Percentiles rank a stretch among this genome's conserved stretches.
These are phyloP conservation scores for Alternaria gaisen DNA, from an alignment of 2,329 filamentous ascomycete genomes.

Conservation along the genomic window DNA sequence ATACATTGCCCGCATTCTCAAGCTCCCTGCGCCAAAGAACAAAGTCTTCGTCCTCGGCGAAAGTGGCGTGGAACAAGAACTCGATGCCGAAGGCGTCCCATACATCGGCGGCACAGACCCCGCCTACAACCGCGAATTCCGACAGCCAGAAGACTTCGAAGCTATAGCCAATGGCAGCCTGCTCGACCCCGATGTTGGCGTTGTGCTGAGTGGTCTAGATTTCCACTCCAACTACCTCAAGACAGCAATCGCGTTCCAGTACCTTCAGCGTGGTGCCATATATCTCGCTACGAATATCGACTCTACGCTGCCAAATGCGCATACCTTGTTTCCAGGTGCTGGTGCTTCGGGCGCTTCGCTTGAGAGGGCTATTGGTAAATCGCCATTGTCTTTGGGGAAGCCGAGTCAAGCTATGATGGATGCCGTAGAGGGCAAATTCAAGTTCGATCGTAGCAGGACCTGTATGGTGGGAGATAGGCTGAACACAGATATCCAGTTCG, in stretches of 20 bases:
- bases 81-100: conserved; percentile 78
- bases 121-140: conserved; percentile 76
- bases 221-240: conserved; percentile 97
- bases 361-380: conserved; percentile 67
- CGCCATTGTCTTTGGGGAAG: conserved; percentile 86
- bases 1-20: conserved; percentile 93
- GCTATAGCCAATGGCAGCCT: conserved; percentile 75
- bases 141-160: conserved; percentile 77
- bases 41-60: conserved; percentile 97
- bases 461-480: conserved; percentile 97
- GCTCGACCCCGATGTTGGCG: conserved; percentile 86
- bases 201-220: conserved; percentile 89
- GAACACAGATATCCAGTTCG: conserved; percentile 96
- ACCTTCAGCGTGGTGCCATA: conserved; percentile 79
- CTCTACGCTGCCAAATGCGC: conserved; percentile 83
- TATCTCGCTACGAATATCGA: conserved; percentile 96
- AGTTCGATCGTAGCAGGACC: conserved; percentile 81
- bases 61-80: conserved; percentile 87
- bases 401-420: conserved; percentile 99
- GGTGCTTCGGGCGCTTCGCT: conserved; percentile 83
- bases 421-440: conserved; percentile 94
- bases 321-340: conserved; percentile 88
- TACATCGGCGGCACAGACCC: conserved; percentile 90
- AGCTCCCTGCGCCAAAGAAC: conserved; percentile 78
- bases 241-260: conserved; percentile 83